Evolutionary conservation across 2,329 filamentous ascomycete species (phyloP).

Genomic region (Rutstroemia sydowiana): DNA sequence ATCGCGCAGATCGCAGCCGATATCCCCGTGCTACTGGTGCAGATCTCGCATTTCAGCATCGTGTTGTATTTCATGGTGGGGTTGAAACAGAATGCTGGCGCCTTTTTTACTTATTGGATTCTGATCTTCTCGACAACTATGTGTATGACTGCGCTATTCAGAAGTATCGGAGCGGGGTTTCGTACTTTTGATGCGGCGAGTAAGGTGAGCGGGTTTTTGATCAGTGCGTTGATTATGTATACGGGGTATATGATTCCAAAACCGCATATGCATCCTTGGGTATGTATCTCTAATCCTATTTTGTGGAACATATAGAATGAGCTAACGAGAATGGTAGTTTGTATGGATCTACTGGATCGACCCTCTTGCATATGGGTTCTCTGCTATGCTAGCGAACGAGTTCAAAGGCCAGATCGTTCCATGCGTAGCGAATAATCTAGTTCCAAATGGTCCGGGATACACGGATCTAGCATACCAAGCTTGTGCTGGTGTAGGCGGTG

Average conservation of each 20-base stretch:
- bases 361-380: conserved; percentile 63
- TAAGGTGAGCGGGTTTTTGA: conserved; percentile 43
- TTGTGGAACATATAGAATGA: conserved; percentile 30
- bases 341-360: conserved; percentile 58
- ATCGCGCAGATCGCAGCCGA: conserved; percentile 47
- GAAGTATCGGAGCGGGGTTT: conserved; percentile 55
- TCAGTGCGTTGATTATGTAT: conserved; percentile 52
- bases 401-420: conserved; percentile 51
- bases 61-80: conserved; percentile 59
- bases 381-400: conserved; percentile 63
- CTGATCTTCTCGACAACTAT: conserved; percentile 39
- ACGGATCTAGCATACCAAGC: conserved; percentile 37
- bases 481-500: conserved; percentile 53
- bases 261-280: conserved; percentile 52
- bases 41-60: conserved; percentile 50
- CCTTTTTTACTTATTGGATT: conserved; percentile 57
- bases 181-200: conserved; percentile 51
- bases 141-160: conserved; percentile 33
- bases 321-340: conserved; percentile 38
- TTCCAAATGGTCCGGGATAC: conserved; percentile 45
- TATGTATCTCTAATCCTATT: conserved; percentile 33
- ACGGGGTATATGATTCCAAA: conserved; percentile 57
- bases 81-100: conserved; percentile 40
- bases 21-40: conserved; percentile 48
- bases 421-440: conserved; percentile 42